A percentile compares a stretch with the other conserved stretches of the same genome.
Evolutionary conservation across 1,284 basidiomycete genomes (phyloP).

Genomic region (Wolfiporia cocos): DNA sequence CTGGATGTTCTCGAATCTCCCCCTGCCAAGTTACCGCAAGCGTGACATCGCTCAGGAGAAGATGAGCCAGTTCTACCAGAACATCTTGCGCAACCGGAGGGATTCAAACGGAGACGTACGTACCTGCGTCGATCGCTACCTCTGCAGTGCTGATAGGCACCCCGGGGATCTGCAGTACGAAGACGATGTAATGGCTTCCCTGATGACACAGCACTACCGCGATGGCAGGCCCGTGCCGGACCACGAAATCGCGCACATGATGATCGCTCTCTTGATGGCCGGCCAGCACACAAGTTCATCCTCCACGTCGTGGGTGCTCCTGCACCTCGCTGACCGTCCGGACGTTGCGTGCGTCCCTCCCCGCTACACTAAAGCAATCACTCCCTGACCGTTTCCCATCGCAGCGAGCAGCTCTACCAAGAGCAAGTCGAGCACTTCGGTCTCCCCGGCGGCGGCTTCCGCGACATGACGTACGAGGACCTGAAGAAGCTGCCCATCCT

Average conservation of each 20-base stretch:
- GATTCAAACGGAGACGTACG: conserved; percentile 40
- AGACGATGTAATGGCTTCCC: conserved; percentile 90
- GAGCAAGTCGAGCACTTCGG: conserved; percentile 88
- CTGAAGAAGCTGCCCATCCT: conserved; percentile 80
- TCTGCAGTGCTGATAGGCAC: too few relatives aligned
- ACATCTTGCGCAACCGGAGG: conserved; percentile 80
- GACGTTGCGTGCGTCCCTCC: conserved; percentile 62
- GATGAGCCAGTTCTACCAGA: conserved; percentile 92
- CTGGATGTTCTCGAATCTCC: conserved; percentile 93
- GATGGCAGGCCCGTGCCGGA: conserved; percentile 77
- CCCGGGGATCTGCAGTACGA: conserved; percentile 66
- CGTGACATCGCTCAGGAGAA: conserved; percentile 89
- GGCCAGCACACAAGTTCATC: conserved; percentile 98
- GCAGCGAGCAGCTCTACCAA: conserved; percentile 73
- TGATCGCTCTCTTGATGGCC: conserved; percentile 95
- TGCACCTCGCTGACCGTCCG: conserved; percentile 81
- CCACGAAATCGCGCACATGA: conserved; percentile 93
- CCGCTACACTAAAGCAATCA: too few relatives aligned
- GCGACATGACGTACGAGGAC: conserved; percentile 84
- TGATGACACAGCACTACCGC: conserved; percentile 85
- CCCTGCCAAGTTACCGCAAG: conserved; percentile 82
- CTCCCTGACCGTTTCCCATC: not conserved
- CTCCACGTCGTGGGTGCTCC: conserved; percentile 86
- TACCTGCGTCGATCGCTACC: too few relatives aligned
- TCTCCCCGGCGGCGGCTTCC: conserved; percentile 75